A percentile compares a stretch with the other conserved stretches of the same genome.
These are phyloP conservation scores for Garcia nutans DNA, from an alignment of 345 rosid genomes.

Conservation along the genomic window DNA sequence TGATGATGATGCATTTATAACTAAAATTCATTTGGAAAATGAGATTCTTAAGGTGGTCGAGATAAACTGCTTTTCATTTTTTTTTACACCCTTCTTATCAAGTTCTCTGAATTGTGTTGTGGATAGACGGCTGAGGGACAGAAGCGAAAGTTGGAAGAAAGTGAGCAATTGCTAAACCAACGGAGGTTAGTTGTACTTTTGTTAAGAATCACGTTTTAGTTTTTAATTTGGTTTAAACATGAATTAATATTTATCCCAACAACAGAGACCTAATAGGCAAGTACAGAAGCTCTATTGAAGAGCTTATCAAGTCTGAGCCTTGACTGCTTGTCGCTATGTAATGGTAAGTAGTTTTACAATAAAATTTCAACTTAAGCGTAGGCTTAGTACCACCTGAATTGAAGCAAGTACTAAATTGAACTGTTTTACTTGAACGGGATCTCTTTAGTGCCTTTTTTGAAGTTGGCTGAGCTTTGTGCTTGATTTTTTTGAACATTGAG, in stretches of 20 bases:
- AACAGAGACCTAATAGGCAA: constrained; percentile 63
- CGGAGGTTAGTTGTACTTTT: constrained; percentile 41
- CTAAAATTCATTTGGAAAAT: background rate
- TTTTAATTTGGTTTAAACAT: background rate
- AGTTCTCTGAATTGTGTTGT: background rate
- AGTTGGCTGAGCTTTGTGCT: background rate
- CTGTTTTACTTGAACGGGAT: background rate
- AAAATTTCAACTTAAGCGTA: background rate
- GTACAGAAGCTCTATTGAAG: constrained; percentile 64
- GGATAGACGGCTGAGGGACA: constrained; percentile 73
- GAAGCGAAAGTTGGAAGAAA: constrained; percentile 65
- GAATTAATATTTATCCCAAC: constrained; percentile 14
- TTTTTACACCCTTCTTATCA: background rate
- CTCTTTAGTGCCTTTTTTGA: background rate
- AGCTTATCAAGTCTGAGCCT: constrained; percentile 50
- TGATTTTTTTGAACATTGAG: background rate
- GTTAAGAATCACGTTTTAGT: background rate
- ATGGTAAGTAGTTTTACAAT: constrained; percentile 11
- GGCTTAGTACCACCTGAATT: background rate
- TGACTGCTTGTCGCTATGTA: constrained; percentile 21
- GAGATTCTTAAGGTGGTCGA: background rate
- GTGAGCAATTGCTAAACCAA: constrained; percentile 54
- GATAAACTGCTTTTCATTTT: background rate
- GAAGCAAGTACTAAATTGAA: background rate
- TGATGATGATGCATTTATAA: background rate